phyloP scores from a whole-genome alignment of 78 protist species.

The Dictyostelium capitatum region DNA sequence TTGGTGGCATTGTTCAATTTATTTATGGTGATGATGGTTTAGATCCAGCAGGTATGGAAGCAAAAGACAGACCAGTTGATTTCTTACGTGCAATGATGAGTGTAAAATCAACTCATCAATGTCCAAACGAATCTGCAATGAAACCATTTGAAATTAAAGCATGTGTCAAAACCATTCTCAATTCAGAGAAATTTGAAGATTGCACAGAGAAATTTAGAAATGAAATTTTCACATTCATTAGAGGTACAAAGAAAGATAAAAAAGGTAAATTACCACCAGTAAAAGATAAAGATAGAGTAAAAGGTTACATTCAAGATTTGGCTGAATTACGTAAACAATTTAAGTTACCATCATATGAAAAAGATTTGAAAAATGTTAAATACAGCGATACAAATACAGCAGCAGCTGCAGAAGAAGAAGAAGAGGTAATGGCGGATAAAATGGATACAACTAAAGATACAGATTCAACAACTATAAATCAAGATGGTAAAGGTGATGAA shows the following conservation, averaged over 20 bases:
- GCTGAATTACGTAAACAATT: conserved; percentile 16
- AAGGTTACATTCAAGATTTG: conserved; percentile 50
- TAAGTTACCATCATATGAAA: conserved; percentile 9
- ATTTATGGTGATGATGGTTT: conserved; percentile 99
- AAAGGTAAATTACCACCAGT: too few species aligned
- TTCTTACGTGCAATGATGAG: conserved; percentile 71
- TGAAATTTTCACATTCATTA: conserved; percentile 50
- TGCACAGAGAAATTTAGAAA: conserved; percentile 59
- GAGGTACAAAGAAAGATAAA: conserved; percentile 18
- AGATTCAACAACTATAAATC: neutral
- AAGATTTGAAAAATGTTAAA: too few species aligned
- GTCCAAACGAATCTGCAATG: conserved; percentile 5
- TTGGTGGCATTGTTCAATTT: conserved; percentile 87
- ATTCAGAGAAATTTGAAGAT: neutral
- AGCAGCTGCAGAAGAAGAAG: neutral
- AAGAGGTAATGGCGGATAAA: neutral
- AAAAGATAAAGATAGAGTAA: too few species aligned
- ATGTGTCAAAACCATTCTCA: neutral
- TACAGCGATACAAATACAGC: too few species aligned
- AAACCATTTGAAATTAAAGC: conserved; percentile 40
- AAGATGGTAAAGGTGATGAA: neutral
- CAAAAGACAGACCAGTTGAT: conserved; percentile 85
- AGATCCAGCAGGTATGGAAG: conserved; percentile 93
- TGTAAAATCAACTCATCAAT: conserved; percentile 33
- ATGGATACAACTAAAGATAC: too few species aligned